Base-by-base conservation (phyloP, 768 basidiomycete species). In the Pleurotus sapidus region DNA sequence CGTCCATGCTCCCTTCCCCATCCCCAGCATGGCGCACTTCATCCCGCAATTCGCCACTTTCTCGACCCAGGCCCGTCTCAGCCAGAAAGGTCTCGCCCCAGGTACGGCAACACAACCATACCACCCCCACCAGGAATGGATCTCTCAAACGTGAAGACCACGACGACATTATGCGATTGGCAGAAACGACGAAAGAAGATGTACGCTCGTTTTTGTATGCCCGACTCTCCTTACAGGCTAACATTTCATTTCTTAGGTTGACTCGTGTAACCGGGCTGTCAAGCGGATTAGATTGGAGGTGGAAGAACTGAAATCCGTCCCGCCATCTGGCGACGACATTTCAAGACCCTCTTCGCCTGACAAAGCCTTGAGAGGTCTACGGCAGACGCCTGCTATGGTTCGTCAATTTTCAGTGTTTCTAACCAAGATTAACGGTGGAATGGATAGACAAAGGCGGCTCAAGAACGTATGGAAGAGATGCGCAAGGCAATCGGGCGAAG, bases 381-480 rank as follows among this genome's bases (percentile, higher is more conserved):
- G 72, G 47, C 59, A 67, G 6, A 61, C 73, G 38, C 65, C 73
- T 38, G 74, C 77, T 11, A 60, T 82, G 69, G 82, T 87, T 63
- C 60, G 71, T 14, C 58, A 55, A 5, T 53, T 57, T 27, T 50
- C 43, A 39, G 45, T 17, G 55, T 49, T 48, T 51, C 24, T 60
- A 20, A 14, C 25, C 37, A 25, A 46, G 4, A 34, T 38, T 34
- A 25, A 48, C 48, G 37, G 3, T 42, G 42, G 12, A 54, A 25
- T 50, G 55, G 1, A 4, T 61, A 93, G 91, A 88, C 82, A 11
- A 85, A 72, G 65, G 91, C 86, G 55, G 90, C 91, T 37, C 86
- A 85, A 62, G 86, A 86, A 37, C 84, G 92, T 20, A 79, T 92
- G 77, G 84, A 91, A 63, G 92, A 94, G 68, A 91, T 94, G 91